These are phyloP conservation scores for Coriaria nepalensis DNA, from an alignment of 306 rosid genomes.

Conservation along the genomic window DNA sequence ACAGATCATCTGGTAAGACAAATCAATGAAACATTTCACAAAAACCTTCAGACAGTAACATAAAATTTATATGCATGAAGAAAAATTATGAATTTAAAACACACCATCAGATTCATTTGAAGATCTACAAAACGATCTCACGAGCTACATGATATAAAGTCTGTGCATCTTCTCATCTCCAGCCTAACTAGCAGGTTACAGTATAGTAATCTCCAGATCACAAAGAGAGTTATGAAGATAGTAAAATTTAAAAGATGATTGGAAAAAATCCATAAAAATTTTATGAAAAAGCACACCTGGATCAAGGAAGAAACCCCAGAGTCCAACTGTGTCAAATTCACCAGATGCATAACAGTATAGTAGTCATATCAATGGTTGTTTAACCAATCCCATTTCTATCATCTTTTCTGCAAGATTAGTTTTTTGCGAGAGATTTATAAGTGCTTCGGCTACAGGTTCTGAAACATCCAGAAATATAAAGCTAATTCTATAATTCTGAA, in stretches of 20 bases:
- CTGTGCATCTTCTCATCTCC: slow-evolving; percentile 81
- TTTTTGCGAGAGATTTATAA: slow-evolving; percentile 77
- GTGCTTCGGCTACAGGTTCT: slow-evolving; percentile 74
- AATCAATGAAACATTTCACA: slow-evolving; percentile 5
- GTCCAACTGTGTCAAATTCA: slow-evolving; percentile 74
- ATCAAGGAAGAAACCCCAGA: slow-evolving; percentile 54
- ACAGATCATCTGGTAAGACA: slow-evolving; percentile 61
- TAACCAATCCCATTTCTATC: slow-evolving; percentile 45
- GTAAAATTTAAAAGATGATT: too few species aligned
- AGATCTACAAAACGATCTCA: slow-evolving; percentile 80
- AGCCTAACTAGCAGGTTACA: slow-evolving; percentile 27
- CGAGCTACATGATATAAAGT: slow-evolving; percentile 75
- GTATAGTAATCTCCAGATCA: too few species aligned
- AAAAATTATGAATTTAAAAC: slow-evolving; percentile 4
- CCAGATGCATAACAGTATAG: too few species aligned
- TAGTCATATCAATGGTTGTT: slow-evolving; percentile 56
- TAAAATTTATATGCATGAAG: not conserved
- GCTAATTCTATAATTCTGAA: not conserved
- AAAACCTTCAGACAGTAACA: slow-evolving; percentile 5
- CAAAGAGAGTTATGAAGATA: too few species aligned
- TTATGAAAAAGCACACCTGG: slow-evolving; percentile 42
- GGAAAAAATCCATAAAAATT: not conserved
- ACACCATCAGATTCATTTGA: slow-evolving; percentile 46
- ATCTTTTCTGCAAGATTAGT: slow-evolving; percentile 47
- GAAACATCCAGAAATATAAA: slow-evolving; percentile 59